Evolutionary conservation across 805 yeast genomes (phyloP), one percentile per base, ranked within the genome.

Genomic region (Saturnispora halmiae): DNA sequence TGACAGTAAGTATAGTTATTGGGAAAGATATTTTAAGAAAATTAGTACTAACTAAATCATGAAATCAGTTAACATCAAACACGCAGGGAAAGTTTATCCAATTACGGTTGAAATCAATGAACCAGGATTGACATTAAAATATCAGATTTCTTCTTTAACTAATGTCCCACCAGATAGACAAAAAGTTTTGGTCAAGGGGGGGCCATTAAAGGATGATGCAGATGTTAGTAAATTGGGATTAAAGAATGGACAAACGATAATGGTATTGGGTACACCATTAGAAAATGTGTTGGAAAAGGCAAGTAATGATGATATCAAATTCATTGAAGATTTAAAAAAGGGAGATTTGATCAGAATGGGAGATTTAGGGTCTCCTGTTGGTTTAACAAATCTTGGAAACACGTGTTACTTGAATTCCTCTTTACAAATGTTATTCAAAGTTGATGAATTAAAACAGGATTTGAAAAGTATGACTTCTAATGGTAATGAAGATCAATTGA

Each of bases 201-300:
- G 96, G 31, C 94, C 87, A 58, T 64, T 92, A 52, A 70, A 71
- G 41, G 90, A 86, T 60, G 88, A 82, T 45, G 52, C 58, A 6
- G 64, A 68, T 29, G 60, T 84, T 40, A 55, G 65, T 9, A 50
- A 63, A 4, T 66, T 82, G 38, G 72, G 68, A 20, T 56, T 88
- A 46, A 82, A 81, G 52, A 68, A 74, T 18, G 75, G 74, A 26
- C 83, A 81, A 49, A 66, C 75, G 11, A 67, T 90, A 18, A 83
- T 92, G 95, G 84, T 92, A 43, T 68, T 92, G 42, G 99, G 99
- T 19, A 81, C 96, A 1, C 90, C 95, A 2, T 92, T 82, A 41
- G 43, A 74, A 72, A 42, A 62, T 77, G 40, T 75, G 72, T 14
- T 41, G 6, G 36, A 27, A 44, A 56, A 47, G 57, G 64, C 7